Conservation (phyloP, 1,284 basidiomycete species). For the Sutorius eximius region DNA sequence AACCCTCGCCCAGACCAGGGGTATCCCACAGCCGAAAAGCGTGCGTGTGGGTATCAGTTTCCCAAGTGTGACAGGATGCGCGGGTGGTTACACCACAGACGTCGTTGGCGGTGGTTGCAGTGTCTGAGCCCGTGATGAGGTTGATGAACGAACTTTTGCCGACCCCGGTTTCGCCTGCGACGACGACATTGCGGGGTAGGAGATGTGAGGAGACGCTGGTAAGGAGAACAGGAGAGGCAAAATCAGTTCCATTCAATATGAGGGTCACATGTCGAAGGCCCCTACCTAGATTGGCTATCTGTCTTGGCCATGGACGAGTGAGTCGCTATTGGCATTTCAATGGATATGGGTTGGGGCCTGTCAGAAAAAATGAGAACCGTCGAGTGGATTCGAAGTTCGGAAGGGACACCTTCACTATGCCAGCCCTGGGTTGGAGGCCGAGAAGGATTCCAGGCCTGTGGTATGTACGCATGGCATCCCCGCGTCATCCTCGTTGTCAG, state of each 20-base stretch:
- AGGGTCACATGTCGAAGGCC: neutral
- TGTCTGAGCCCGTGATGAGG: slow-evolving; percentile 17
- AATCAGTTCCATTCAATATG: neutral
- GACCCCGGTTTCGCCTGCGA: slow-evolving; percentile 30
- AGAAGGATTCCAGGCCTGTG: neutral
- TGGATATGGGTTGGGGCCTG: neutral
- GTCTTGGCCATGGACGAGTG: slow-evolving; percentile 9
- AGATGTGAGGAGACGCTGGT: slow-evolving; percentile 4
- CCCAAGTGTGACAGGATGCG: slow-evolving; percentile 14
- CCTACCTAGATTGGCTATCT: slow-evolving; percentile 10
- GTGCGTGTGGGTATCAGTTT: slow-evolving; percentile 14
- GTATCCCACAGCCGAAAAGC: slow-evolving; percentile 33
- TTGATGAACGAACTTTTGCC: slow-evolving; percentile 34
- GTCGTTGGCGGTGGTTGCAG: slow-evolving; percentile 24
- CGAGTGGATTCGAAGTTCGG: neutral
- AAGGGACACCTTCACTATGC: neutral
- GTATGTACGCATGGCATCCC: slow-evolving; percentile 9
- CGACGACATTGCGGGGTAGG: slow-evolving; percentile 23
- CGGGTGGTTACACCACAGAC: slow-evolving; percentile 25
- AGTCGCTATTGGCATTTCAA: neutral
- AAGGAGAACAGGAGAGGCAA: no score
- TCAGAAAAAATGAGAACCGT: neutral
- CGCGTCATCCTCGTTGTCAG: slow-evolving; percentile 18
- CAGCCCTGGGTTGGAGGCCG: neutral
- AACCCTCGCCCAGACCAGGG: slow-evolving; percentile 30